A percentile compares a stretch with the other conserved stretches of the same genome.
Evolutionary conservation across 1,284 basidiomycete species (phyloP).

Genomic region (Boletus albobrunnescens): DNA sequence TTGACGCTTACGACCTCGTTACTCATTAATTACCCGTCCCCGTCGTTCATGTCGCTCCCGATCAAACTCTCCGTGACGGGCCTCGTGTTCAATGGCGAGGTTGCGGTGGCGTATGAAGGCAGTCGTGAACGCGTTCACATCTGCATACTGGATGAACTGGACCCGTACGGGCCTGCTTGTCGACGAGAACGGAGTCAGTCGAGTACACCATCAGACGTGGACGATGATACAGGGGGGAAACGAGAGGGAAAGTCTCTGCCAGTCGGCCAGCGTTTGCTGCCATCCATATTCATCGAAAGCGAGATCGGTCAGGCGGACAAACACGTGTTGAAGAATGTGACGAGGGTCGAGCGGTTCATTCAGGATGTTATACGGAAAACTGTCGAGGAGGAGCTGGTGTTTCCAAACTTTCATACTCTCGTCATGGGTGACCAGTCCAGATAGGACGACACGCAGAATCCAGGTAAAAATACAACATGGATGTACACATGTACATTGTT

Average conservation of each 20-base stretch:
- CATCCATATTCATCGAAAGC: conserved; percentile 90
- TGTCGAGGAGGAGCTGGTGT: conserved; percentile 89
- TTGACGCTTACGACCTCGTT: conserved; percentile 88
- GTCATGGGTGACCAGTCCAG: conserved; percentile 48
- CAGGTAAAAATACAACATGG: conserved; percentile 13
- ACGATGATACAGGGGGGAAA: conserved; percentile 37
- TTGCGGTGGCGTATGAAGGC: conserved; percentile 90
- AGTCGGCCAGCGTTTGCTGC: conserved; percentile 82
- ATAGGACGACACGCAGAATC: conserved; percentile 1
- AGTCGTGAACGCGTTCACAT: conserved; percentile 78
- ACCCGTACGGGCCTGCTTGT: conserved; percentile 70
- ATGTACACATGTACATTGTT: conserved; percentile 19
- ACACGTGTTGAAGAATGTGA: conserved; percentile 95
- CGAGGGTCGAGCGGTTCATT: conserved; percentile 93
- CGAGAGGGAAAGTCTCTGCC: conserved; percentile 60
- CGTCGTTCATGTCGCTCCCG: conserved; percentile 93
- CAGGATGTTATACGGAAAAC: conserved; percentile 93
- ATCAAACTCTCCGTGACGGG: conserved; percentile 89
- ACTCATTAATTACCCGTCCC: conserved; percentile 93
- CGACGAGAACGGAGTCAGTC: conserved; percentile 36
- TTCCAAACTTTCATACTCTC: conserved; percentile 89
- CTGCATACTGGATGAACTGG: conserved; percentile 82
- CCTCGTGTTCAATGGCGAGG: conserved; percentile 80
- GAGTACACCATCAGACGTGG: conserved; percentile 40
- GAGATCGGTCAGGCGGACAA: conserved; percentile 96